These are phyloP conservation scores for Mycena alexandri DNA, from an alignment of 768 basidiomycete species.

Conservation along the genomic window DNA sequence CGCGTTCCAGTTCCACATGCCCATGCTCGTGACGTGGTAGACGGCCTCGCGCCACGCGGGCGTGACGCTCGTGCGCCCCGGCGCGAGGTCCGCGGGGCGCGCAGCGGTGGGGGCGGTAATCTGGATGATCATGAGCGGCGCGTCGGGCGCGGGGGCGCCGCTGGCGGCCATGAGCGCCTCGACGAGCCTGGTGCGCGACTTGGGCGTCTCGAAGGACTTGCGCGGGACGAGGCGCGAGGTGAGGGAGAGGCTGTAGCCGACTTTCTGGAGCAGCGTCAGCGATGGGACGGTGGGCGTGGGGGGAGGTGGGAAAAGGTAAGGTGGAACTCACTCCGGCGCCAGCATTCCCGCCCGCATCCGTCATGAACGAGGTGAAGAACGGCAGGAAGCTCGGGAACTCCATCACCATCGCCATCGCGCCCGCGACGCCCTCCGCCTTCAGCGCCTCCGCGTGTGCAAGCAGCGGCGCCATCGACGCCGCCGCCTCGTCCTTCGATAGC, in stretches of 20 bases:
- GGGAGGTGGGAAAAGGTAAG: constrained; percentile 11
- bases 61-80: constrained; percentile 57
- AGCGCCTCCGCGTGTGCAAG: constrained; percentile 50
- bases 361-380: constrained; percentile 45
- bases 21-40: constrained; percentile 60
- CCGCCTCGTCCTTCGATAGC: constrained; percentile 51
- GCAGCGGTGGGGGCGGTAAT: constrained; percentile 50
- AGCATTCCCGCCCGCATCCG: constrained; percentile 37
- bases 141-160: constrained; percentile 38
- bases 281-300: neutral
- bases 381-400: constrained; percentile 57
- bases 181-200: constrained; percentile 48
- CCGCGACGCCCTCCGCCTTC: constrained; percentile 41
- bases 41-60: constrained; percentile 56
- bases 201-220: constrained; percentile 51
- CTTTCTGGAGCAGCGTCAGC: constrained; percentile 44
- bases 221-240: constrained; percentile 60
- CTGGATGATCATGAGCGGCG: constrained; percentile 57
- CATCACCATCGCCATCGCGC: constrained; percentile 47
- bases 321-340: constrained; percentile 52
- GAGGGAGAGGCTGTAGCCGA: constrained; percentile 55
- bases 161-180: constrained; percentile 52
- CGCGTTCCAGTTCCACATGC: constrained; percentile 62
- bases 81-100: constrained; percentile 42
- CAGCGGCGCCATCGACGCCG: constrained; percentile 56